These are phyloP conservation scores for Aspergillus affinis DNA, from an alignment of 495 filamentous ascomycete species.

Conservation along the genomic window DNA sequence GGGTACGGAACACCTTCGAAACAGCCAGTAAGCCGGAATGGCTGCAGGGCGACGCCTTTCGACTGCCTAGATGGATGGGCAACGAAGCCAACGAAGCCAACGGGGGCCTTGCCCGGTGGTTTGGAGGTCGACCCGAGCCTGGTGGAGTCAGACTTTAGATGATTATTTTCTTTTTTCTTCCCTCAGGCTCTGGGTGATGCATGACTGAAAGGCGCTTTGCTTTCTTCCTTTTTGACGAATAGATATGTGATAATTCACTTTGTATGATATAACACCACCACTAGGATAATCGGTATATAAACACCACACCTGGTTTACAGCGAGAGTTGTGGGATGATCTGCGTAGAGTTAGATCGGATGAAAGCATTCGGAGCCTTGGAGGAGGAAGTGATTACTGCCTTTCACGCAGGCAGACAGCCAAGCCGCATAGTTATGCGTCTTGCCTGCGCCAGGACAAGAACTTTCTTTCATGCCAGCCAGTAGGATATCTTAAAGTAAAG, in stretches of 20 bases:
- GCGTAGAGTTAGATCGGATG: background rate
- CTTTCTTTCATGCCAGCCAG: too few species aligned
- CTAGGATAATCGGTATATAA: background rate
- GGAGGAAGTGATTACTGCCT: background rate
- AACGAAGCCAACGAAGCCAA: conserved; percentile 33
- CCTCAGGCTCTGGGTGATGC: conserved; percentile 29
- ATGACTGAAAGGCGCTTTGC: conserved; percentile 13
- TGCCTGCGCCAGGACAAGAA: too few species aligned
- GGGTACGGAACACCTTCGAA: conserved; percentile 89
- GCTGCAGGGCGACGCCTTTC: conserved; percentile 68
- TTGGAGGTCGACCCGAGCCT: conserved; percentile 55
- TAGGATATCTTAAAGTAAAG: too few species aligned
- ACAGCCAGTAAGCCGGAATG: conserved; percentile 77
- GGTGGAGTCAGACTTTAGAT: conserved; percentile 43
- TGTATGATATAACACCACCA: background rate
- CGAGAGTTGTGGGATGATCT: background rate
- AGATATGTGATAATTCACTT: conserved; percentile 3
- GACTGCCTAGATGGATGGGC: conserved; percentile 81
- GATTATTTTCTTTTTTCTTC: conserved; percentile 15
- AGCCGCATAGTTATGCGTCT: too few species aligned
- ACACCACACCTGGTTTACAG: background rate
- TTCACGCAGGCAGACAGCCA: too few species aligned
- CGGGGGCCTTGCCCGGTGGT: conserved; percentile 46
- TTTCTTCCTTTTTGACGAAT: conserved; percentile 3
- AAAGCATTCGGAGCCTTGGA: too few species aligned